Base-by-base conservation (phyloP, 768 basidiomycete species). In the Tulasnella sp. region DNA sequence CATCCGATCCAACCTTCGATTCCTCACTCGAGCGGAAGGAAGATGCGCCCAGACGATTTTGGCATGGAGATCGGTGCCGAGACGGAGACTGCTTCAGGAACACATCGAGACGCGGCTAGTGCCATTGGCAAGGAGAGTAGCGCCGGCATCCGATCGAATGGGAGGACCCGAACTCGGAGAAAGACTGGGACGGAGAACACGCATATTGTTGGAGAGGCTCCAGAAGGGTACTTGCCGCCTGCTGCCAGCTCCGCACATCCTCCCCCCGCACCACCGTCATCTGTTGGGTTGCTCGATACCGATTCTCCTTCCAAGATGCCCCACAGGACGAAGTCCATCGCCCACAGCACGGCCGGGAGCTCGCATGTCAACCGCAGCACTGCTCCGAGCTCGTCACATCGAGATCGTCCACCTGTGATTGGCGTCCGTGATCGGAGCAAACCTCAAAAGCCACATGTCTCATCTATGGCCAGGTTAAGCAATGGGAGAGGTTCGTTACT, bases 361-460 rank as follows among this genome's bases (percentile, higher is more conserved):
- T 44, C 54, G 13, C 32, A 26, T 9, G 34, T 42, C 43, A 24
- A 10, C 4, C 30, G 30, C 51, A 19, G 38, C 30, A 19, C 54
- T 32, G n/a, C n/a, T n/a, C n/a, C n/a, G n/a, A n/a, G n/a, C n/a
- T n/a, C n/a, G n/a, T n/a, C n/a, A n/a, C n/a, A n/a, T n/a, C n/a
- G n/a, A n/a, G n/a, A n/a, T 23, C 17, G 10, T 3, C 41, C 27
- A 21, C 54, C 54, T 2, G 54, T 44, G 1, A 56, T 56, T n/a
- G 54, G 54, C 2, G 43, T 56, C 43, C 54, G 54, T 10, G 54
- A 56, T 43, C 30, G 54, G 38, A 44, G 32, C 27, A 41, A 44
- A 42, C 21, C 42, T 8, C 2, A 42, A 13, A 21, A 41, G 26
- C 24, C 54, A 41, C 10, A 32, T n/a, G 54, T 21, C 2, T 4